Evolutionary conservation across 1,284 basidiomycete species (phyloP).

Genomic region (Veloboletus limbatus): DNA sequence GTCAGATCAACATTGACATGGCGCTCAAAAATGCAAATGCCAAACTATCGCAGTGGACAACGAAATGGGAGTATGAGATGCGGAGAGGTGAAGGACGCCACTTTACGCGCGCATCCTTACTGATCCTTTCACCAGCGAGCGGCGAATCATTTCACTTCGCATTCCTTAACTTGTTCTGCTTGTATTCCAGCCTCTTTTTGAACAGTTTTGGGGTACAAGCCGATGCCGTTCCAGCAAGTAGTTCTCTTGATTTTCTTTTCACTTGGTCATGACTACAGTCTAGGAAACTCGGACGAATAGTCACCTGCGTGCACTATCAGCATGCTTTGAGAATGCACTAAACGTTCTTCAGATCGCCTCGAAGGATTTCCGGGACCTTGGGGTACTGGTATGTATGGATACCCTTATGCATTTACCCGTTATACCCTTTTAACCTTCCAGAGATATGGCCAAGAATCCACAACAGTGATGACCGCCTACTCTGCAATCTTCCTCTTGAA

Average conservation of each 20-base stretch:
- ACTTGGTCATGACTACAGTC: constrained; percentile 10
- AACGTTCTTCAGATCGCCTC: constrained; percentile 67
- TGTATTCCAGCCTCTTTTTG: constrained; percentile 74
- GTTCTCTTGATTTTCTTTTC: neutral
- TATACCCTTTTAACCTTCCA: constrained; percentile 29
- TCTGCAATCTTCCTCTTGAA: constrained; percentile 73
- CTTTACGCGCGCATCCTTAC: constrained; percentile 2
- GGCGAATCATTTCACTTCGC: constrained; percentile 69
- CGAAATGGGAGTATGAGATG: constrained; percentile 69
- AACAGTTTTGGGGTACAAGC: constrained; percentile 77
- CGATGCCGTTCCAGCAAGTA: constrained; percentile 52
- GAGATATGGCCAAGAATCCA: constrained; percentile 80
- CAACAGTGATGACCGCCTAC: constrained; percentile 81
- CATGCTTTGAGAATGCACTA: constrained; percentile 69
- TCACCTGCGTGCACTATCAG: constrained; percentile 64
- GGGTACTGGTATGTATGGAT: constrained; percentile 59
- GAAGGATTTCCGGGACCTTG: constrained; percentile 68
- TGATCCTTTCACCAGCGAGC: constrained; percentile 43
- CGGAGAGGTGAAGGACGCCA: constrained; percentile 47
- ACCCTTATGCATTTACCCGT: neutral
- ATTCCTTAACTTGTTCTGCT: constrained; percentile 69
- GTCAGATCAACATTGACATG: constrained; percentile 67
- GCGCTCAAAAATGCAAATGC: constrained; percentile 67
- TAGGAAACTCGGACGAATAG: constrained; percentile 49
- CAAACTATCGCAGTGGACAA: constrained; percentile 67